Evolutionary conservation across 148 eudicot genomes (phyloP).

Genomic region (Camellia lanceoleosa): DNA sequence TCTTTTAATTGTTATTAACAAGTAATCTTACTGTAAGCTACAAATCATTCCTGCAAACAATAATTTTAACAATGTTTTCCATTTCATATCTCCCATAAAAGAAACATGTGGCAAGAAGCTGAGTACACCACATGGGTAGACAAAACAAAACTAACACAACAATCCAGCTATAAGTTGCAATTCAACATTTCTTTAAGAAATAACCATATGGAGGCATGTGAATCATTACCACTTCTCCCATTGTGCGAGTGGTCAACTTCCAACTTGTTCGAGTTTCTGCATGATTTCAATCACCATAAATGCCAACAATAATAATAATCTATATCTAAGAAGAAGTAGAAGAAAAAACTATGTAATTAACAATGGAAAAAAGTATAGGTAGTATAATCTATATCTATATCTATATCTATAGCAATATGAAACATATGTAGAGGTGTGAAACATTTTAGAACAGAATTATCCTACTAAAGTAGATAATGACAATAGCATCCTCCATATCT

Average conservation of each 20-base stretch:
- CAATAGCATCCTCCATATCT: neutral
- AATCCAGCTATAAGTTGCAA: neutral
- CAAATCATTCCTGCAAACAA: neutral
- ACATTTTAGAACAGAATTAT: too few species aligned
- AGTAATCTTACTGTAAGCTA: neutral
- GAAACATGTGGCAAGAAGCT: neutral
- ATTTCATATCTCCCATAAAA: neutral
- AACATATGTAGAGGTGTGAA: too few species aligned
- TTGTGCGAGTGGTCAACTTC: neutral
- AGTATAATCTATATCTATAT: too few species aligned
- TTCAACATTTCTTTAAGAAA: neutral
- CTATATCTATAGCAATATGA: too few species aligned
- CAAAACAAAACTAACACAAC: neutral
- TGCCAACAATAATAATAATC: neutral
- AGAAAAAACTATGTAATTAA: neutral
- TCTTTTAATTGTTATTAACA: neutral
- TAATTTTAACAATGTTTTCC: neutral
- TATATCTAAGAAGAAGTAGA: neutral
- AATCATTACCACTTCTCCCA: constrained; percentile 19
- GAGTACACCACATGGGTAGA: neutral
- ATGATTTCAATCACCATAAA: neutral
- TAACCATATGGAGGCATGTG: neutral
- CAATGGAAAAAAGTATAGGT: too few species aligned
- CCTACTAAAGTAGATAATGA: too few species aligned
- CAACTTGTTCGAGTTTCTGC: neutral